Evolutionary conservation across 1,284 basidiomycete species (phyloP), one percentile per base, ranked within the genome.

Genomic region (Pseudozyma sp.): DNA sequence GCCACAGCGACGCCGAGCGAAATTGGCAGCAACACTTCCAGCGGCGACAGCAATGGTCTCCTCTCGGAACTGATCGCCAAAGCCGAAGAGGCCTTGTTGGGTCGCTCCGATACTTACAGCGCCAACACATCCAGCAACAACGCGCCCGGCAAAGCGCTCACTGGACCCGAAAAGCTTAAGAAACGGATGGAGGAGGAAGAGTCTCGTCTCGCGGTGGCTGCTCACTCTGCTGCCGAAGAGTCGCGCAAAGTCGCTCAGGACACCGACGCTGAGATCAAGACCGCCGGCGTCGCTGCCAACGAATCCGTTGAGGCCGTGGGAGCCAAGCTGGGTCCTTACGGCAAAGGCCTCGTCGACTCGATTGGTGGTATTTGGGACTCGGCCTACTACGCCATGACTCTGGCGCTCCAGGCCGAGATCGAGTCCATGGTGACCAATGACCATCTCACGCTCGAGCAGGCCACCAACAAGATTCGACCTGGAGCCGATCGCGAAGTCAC

Each of bases 321-420:
- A 3, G 39, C 35, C 49, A 55, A 54, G 42, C 10, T 42, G 1
- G 81, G 81, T 0, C 82, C 84, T 0, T 80, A 83, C 49, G 85
- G 85, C 1, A 75, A 82, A 4, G 86, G 86, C 4, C 75, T 86
- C 19, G 74, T 86, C 16, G 86, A 86, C 63, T 79, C 81, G 5
- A 79, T 86, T 13, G 86, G 85, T n/a, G 86, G 86, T 0, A 77
- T 86, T 33, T 75, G 81, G 48, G 85, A 86, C 50, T 81, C 84
- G 3, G 83, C 84, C 1, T 64, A 80, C 42, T 79, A 83, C 42
- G 85, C 85, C 10, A 72, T 75, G 58, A 64, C 66, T 4, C 53
- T 78, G 1, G 65, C 60, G 4, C 52, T 81, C 0, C 60, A 71
- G 51, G 48, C 56, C 11, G 80, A 80, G 57, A 53, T 77, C 47